Evolutionary conservation across 768 basidiomycete genomes (phyloP), one percentile per base, ranked within the genome.

Genomic region (Boletus sensibilis): DNA sequence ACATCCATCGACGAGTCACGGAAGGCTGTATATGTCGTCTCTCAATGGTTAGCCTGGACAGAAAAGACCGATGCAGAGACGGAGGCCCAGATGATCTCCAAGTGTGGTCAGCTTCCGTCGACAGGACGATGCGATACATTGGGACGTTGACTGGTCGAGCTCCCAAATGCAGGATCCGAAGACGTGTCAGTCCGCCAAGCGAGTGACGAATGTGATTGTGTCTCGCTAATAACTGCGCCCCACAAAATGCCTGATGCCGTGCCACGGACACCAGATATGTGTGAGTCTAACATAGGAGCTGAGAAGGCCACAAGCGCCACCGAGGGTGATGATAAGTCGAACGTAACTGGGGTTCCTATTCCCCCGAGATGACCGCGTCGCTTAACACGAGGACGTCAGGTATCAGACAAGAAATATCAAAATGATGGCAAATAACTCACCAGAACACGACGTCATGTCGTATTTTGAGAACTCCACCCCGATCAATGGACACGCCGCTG

Each of bases 171-270:
- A 10, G n/a, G 43, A 14, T 10, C 21, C 3, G 10, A 27, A n/a
- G n/a, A n/a, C 5, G 55, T 59, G 38, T 59, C 58, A 11, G 56
- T 56, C 29, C 58, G 50, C 58, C 58, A 59, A 21, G 55, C 37
- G 9, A 46, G 44, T 10, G 50, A 9, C 11, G 58, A 35, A 47
- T 31, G 6, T 0, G 43, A 51, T 31, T 3, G 33, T 6, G 35
- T 56, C 31, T 25, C 39, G 12, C 29, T 29, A 33, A 51, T 9
- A n/a, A 56, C 49, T 23, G 49, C 27, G 7, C n/a, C 44, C 44
- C 18, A 51, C 45, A 42, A 45, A 57, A 8, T 27, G 25, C 38
- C 40, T 42, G 39, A 21, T 25, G 10, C n/a, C n/a, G 34, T 33
- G 45, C 42, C 40, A 42, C n/a, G 25, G 9, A 59, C 9, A 20